These are phyloP conservation scores for Huntiella abstrusa DNA, from an alignment of 2,329 filamentous ascomycete genomes.

Conservation along the genomic window DNA sequence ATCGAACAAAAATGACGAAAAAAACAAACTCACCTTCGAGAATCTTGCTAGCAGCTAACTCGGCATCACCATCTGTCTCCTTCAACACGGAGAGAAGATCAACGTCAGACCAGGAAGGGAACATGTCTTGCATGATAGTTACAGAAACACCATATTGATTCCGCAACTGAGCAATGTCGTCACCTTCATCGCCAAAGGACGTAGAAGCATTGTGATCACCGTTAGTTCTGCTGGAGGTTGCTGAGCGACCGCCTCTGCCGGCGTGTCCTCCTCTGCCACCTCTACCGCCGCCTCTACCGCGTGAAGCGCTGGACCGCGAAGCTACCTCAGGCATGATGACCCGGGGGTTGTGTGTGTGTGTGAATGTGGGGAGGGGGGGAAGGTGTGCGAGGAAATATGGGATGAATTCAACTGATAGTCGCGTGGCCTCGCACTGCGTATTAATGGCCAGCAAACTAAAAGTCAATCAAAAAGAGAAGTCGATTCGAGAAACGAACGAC, in stretches of 20 bases:
- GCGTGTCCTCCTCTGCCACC: constrained; percentile 65
- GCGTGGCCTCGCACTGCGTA: constrained; percentile 15
- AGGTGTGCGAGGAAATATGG: constrained; percentile 3
- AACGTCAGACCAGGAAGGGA: constrained; percentile 87
- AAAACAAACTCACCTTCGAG: constrained; percentile 43
- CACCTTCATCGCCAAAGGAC: constrained; percentile 51
- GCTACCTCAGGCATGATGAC: constrained; percentile 77
- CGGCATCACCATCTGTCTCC: constrained; percentile 67
- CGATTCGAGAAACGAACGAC: constrained; percentile 5
- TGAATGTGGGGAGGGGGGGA: constrained; percentile 19
- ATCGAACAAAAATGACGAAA: constrained; percentile 3
- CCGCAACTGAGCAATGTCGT: constrained; percentile 81
- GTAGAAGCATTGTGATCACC: constrained; percentile 48
- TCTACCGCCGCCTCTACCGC: constrained; percentile 78
- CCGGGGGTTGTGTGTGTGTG: constrained; percentile 15
- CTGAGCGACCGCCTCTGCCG: constrained; percentile 51
- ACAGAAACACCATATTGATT: constrained; percentile 71
- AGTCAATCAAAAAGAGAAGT: constrained; percentile 7
- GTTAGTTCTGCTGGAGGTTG: constrained; percentile 40
- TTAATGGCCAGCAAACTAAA: constrained; percentile 11
- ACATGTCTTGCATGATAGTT: constrained; percentile 73
- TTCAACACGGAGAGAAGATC: constrained; percentile 85
- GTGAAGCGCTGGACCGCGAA: constrained; percentile 61
- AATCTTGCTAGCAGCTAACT: constrained; percentile 58
- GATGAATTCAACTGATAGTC: constrained; percentile 12